Percentiles rank a stretch among this genome's conserved stretches.
Evolutionary conservation across 345 rosid genomes (phyloP).

Genomic region (Punica granatum): DNA sequence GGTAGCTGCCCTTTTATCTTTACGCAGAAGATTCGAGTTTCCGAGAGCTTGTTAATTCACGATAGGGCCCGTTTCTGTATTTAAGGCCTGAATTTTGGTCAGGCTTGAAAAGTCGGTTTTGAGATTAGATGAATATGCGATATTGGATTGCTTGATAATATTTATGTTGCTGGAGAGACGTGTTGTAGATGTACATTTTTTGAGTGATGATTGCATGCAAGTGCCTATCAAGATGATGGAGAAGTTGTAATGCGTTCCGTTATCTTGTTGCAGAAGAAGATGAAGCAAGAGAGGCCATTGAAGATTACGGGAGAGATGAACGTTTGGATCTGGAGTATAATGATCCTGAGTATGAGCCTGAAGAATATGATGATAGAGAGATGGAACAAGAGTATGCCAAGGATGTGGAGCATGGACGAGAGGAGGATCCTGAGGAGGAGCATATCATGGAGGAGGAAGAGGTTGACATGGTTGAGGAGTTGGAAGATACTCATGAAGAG

Average conservation of each 20-base stretch:
- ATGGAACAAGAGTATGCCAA: constrained; percentile 47
- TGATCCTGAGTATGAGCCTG: constrained; percentile 50
- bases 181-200: background rate
- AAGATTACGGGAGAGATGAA: constrained; percentile 22
- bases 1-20: background rate
- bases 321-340: constrained; percentile 32
- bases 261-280: constrained; percentile 16
- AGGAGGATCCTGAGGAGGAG: constrained; percentile 51
- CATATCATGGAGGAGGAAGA: constrained; percentile 49
- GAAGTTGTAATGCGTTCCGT: background rate
- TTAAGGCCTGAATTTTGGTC: background rate
- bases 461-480: constrained; percentile 51
- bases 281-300: constrained; percentile 8
- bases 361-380: constrained; percentile 83
- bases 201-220: background rate
- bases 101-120: background rate
- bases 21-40: background rate
- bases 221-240: background rate
- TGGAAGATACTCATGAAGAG: constrained; percentile 50
- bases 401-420: constrained; percentile 41
- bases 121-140: background rate
- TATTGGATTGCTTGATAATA: background rate
- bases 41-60: background rate
- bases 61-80: background rate
- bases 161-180: background rate